These are phyloP conservation scores for Salix suchowensis DNA, from an alignment of 345 rosid genomes.

Conservation along the genomic window DNA sequence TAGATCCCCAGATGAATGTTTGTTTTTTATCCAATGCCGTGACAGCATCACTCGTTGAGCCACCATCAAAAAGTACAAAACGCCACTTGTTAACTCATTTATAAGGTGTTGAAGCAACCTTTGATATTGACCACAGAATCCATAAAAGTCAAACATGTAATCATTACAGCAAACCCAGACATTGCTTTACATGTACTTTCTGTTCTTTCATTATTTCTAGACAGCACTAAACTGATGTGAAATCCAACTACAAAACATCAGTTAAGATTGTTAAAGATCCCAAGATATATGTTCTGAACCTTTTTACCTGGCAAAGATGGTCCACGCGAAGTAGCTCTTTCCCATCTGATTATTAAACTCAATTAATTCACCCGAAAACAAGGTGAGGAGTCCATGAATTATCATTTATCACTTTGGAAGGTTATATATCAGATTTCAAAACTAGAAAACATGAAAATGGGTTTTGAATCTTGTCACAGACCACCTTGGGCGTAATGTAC, in stretches of 20 bases:
- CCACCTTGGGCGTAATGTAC: too few relatives aligned
- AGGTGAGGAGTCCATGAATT: background rate
- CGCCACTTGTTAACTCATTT: background rate
- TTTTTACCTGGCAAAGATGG: background rate
- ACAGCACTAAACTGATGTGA: background rate
- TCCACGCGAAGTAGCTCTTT: too few relatives aligned
- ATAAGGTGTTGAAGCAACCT: background rate
- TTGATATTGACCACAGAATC: background rate
- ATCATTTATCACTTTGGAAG: too few relatives aligned
- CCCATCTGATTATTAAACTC: too few relatives aligned
- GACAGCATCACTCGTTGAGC: background rate
- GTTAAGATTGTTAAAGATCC: too few relatives aligned
- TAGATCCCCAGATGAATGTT: too few relatives aligned
- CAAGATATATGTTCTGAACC: too few relatives aligned
- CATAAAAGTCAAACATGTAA: background rate
- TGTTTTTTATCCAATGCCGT: too few relatives aligned
- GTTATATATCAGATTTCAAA: too few relatives aligned
- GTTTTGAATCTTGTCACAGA: too few relatives aligned
- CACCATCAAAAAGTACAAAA: background rate
- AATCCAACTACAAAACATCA: background rate
- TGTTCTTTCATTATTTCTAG: background rate
- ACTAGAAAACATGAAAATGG: too few relatives aligned
- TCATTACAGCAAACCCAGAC: background rate
- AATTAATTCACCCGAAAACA: too few relatives aligned
- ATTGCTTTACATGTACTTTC: background rate